Evolutionary conservation across 2,329 filamentous ascomycete genomes (phyloP), one percentile per base, ranked within the genome.

Genomic region (Capronia americana): DNA sequence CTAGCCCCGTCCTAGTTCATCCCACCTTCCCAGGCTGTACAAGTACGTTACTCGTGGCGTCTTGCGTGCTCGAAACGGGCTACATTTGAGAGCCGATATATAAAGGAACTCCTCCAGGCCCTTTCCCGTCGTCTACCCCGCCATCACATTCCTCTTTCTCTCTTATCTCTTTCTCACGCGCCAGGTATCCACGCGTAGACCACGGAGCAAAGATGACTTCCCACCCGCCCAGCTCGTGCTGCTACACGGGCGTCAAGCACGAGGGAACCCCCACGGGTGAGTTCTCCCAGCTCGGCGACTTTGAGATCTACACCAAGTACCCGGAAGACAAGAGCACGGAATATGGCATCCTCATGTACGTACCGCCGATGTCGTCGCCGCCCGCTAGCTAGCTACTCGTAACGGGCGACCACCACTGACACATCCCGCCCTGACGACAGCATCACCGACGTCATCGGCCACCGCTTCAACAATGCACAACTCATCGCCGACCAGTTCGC

Each of bases 401-500:
- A 17, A 44, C 30, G 14, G 6, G 12, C 12, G 24, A 8, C 28
- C 11, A 30, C 23, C 23, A 26, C 53, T 56, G 17, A 34, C 50
- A 53, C 23, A 32, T n/a, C 32, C 26, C 1, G 7, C 20, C 38
- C 23, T 51, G 30, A 26, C 14, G 32, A 41, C 59, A 73, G 71
- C 51, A 74, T 87, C 61, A 81, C 83, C 66, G 87, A 89, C 71
- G 81, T 88, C 69, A 83, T 87, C 67, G 87, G 87, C 70, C 81
- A 87, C 71, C 75, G 79, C 44, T 86, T 84, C 75, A 77, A 78
- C 76, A 88, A 90, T 77, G 79, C 81, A 74, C 78, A 89, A 78
- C 81, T 90, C 69, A 85, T 92, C 73, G 90, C 90, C 66, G 91
- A 93, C 80, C 86, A 91, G 74, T 90, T 85, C 76, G 91, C 91